A percentile compares a stretch with the other conserved stretches of the same genome.
Evolutionary conservation across 257 asterid species (phyloP).

Genomic region (Cynanchum wilfordii): DNA sequence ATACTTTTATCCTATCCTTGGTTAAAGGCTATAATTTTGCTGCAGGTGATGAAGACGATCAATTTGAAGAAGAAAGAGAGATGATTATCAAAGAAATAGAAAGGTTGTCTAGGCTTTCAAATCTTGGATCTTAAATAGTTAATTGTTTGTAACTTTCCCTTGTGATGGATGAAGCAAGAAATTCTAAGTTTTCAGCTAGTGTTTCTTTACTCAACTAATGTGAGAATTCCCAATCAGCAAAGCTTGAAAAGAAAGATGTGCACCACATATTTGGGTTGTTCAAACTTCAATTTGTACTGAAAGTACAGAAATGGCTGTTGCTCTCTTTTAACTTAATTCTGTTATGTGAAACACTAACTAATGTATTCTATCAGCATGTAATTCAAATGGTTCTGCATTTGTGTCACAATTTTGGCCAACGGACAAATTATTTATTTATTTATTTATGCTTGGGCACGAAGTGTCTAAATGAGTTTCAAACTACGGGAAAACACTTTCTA

Average conservation of each 20-base stretch:
- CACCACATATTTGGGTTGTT: background rate
- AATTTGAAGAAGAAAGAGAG: slow-evolving; percentile 92
- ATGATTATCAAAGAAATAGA: slow-evolving; percentile 81
- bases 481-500: no score
- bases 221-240: background rate
- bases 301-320: background rate
- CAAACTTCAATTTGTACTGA: background rate
- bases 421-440: no score
- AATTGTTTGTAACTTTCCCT: background rate
- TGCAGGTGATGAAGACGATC: slow-evolving; percentile 90
- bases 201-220: background rate
- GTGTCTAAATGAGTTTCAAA: no score
- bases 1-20: slow-evolving; percentile 6
- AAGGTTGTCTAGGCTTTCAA: slow-evolving; percentile 57
- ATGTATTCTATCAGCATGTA: no score
- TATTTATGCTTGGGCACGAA: no score
- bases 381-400: background rate
- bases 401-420: no score
- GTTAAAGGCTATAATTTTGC: slow-evolving; percentile 9
- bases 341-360: background rate
- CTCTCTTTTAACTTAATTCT: background rate
- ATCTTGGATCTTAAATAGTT: slow-evolving; percentile 48
- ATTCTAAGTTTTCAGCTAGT: background rate
- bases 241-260: background rate
- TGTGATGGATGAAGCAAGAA: slow-evolving; percentile 1